Percentiles rank a stretch among this genome's conserved stretches.
Conservation (phyloP, 1,284 basidiomycete species). For the Pseudomicrostroma phylloplanum region DNA sequence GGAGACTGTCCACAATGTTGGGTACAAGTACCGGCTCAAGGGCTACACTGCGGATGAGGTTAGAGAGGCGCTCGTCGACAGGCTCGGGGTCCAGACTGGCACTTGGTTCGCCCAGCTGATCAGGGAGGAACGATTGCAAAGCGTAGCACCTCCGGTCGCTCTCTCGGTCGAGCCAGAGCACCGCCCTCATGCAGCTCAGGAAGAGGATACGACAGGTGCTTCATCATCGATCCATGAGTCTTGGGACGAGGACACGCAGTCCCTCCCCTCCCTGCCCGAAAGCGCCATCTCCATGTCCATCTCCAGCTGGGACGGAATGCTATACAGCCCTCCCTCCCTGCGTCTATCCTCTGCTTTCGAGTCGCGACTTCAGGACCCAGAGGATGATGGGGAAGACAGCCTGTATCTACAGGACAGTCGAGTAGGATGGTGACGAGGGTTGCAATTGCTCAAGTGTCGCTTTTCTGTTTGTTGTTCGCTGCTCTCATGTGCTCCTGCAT, state of each 20-base stretch:
- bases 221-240: background rate
- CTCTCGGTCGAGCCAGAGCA: background rate
- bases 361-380: background rate
- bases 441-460: background rate
- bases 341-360: background rate
- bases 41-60: background rate
- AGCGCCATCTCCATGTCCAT: background rate
- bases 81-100: background rate
- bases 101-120: constrained; percentile 1
- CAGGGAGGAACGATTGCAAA: background rate
- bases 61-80: background rate
- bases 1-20: background rate
- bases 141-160: background rate
- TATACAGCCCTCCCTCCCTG: background rate
- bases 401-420: constrained; percentile 2
- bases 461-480: background rate
- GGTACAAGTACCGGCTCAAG: background rate
- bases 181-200: background rate
- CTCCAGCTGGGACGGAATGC: background rate
- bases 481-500: background rate
- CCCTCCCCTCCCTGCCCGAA: background rate
- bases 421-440: background rate
- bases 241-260: background rate
- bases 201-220: background rate
- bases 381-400: background rate